Evolutionary conservation across 2,329 filamentous ascomycete species (phyloP), one percentile per base, ranked within the genome.

Genomic region (Keithomyces neogunnii): DNA sequence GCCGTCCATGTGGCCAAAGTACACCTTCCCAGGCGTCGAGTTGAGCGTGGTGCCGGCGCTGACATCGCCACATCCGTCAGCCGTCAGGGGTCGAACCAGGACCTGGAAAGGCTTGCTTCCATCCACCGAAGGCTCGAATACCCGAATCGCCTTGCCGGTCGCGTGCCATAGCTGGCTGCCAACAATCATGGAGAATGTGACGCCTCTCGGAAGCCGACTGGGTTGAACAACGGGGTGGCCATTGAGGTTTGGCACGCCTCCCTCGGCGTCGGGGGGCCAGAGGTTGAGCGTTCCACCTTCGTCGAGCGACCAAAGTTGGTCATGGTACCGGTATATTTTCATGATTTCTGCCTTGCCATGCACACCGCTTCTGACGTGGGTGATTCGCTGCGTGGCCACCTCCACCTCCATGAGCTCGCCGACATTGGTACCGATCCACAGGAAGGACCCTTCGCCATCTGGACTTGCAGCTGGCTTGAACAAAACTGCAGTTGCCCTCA

Each of bases 261-360:
- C 85, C 5, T 80, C 80, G 45, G 69, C 69, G 60, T 90, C 88
- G 3, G 91, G 85, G 1, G 82, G 84, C 93, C 93, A 99, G 4
- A 97, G 80, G 57, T 89, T 84, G 11, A 99, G 72, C 45, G 86
- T 88, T 9, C 93, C 93, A 45, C 86, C 83, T 56, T 96, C 91
- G 64, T 97, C 93, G 46, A 99, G 68, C 0, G 91, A 91, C 93
- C 93, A 99, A 65, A 99, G 81, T 62, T 96, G 88, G 58, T 89
- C 89, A 55, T 82, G 85, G 66, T 95, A 86, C 39, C 93, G 83
- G 63, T 89, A 86, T 42, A 99, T 95, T 60, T 84, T 89, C 56
- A 88, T 80, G 48, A 99, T 80, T 59, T 95, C 88, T 55, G 83
- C 78, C 42, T 88, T 82, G 6, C 84, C 82, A 61, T 97, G 93